Evolutionary conservation across 306 rosid species (phyloP).

Genomic region (Malus sylvestris): DNA sequence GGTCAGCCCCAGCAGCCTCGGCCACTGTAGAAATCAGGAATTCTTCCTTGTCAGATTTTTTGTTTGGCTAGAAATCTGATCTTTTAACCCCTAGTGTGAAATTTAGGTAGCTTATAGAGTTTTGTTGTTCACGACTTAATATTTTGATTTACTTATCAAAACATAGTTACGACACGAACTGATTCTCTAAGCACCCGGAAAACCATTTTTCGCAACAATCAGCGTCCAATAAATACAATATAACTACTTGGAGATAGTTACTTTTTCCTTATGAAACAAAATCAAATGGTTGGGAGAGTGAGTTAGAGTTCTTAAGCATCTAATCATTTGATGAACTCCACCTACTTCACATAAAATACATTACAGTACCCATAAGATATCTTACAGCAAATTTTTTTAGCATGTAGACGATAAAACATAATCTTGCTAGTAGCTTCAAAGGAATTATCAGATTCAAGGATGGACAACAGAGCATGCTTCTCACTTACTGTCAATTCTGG

Average conservation of each 20-base stretch:
- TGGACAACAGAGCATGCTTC: constrained; percentile 11
- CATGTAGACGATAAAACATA: neutral
- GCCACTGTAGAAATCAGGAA: neutral
- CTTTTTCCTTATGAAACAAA: neutral
- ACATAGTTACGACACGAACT: neutral
- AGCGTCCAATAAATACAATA: neutral
- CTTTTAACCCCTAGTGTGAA: neutral
- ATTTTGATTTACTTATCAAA: neutral
- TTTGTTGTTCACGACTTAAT: neutral
- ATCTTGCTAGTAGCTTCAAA: neutral
- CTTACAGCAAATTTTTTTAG: neutral
- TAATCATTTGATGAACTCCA: neutral
- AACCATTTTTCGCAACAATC: neutral
- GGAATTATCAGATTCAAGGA: constrained; percentile 6
- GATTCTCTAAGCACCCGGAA: neutral
- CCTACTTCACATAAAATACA: neutral
- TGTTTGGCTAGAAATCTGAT: neutral
- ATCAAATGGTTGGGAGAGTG: neutral
- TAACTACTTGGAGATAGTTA: neutral
- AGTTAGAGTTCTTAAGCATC: neutral
- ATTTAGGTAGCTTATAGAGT: neutral
- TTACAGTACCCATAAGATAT: neutral
- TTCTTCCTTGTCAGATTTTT: neutral
- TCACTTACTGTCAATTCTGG: constrained; percentile 82
- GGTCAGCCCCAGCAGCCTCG: neutral